These are phyloP conservation scores for Sphaerostilbella broomeana DNA, from an alignment of 2,329 filamentous ascomycete genomes.

Conservation along the genomic window DNA sequence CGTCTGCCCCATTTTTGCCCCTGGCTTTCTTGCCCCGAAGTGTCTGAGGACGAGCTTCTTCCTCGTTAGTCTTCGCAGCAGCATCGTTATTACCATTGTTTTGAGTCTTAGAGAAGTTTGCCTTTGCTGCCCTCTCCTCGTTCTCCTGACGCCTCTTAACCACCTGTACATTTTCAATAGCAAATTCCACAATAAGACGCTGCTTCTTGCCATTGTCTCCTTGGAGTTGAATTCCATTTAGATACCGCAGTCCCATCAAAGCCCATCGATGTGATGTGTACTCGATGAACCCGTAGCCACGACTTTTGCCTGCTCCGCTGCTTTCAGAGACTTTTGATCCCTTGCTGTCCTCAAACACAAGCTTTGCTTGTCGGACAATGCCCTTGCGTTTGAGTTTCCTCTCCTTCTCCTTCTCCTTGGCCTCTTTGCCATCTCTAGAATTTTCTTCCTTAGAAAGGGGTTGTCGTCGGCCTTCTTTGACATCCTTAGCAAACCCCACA, in stretches of 20 bases:
- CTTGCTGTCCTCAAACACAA: conserved; percentile 83
- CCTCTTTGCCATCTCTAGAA: conserved; percentile 69
- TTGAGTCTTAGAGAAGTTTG: conserved; percentile 18
- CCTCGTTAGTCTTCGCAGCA: conserved; percentile 13
- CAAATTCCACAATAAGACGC: conserved; percentile 89
- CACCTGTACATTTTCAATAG: conserved; percentile 96
- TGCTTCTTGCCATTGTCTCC: conserved; percentile 70
- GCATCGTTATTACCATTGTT: not conserved
- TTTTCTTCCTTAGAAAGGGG: conserved; percentile 87
- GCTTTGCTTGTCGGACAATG: conserved; percentile 88
- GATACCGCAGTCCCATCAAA: conserved; percentile 87
- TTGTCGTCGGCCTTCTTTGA: conserved; percentile 67
- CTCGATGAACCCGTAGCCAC: conserved; percentile 96
- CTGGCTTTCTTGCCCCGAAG: conserved; percentile 21
- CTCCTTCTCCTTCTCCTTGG: conserved; percentile 70
- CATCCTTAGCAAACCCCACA: conserved; percentile 87
- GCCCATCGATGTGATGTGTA: conserved; percentile 91
- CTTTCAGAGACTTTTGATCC: conserved; percentile 77
- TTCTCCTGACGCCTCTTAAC: conserved; percentile 60
- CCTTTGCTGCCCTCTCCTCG: conserved; percentile 30
- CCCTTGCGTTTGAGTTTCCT: conserved; percentile 76
- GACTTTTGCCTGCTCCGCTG: conserved; percentile 70
- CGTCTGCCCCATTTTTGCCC: conserved; percentile 17
- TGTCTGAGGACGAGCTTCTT: conserved; percentile 23
- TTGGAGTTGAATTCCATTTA: conserved; percentile 68